These are phyloP conservation scores for Leishmania arabica DNA, from an alignment of 208 protist genomes.

Conservation along the genomic window DNA sequence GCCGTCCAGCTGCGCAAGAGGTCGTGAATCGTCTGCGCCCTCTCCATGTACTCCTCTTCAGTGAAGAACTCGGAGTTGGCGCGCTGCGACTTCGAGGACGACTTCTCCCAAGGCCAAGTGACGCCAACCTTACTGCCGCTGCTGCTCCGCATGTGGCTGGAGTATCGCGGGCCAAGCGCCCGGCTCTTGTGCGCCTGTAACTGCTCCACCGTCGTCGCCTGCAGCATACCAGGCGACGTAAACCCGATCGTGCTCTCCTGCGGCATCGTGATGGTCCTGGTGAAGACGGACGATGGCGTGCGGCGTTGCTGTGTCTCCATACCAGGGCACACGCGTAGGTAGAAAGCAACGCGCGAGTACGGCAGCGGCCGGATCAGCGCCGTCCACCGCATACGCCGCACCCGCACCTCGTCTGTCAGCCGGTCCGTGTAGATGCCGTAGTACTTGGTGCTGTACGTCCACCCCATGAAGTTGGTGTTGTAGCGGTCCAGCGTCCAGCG, in stretches of 20 bases:
- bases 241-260: slow-evolving; percentile 33
- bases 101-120: slow-evolving; percentile 6
- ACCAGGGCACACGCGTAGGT: slow-evolving; percentile 46
- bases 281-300: slow-evolving; percentile 4
- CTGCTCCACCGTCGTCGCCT: slow-evolving; percentile 35
- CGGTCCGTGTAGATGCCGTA: slow-evolving; percentile 62
- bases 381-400: slow-evolving; percentile 79
- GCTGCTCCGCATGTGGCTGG: slow-evolving; percentile 20
- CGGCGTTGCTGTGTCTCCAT: slow-evolving; percentile 41
- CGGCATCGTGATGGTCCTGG: slow-evolving; percentile 6
- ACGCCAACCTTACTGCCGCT: slow-evolving; percentile 8
- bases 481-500: slow-evolving; percentile 67
- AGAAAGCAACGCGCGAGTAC: slow-evolving; percentile 48
- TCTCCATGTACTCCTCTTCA: slow-evolving; percentile 37
- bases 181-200: slow-evolving; percentile 15
- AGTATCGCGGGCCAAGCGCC: slow-evolving; percentile 1
- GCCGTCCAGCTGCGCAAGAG: slow-evolving; percentile 37
- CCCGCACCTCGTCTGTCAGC: slow-evolving; percentile 35
- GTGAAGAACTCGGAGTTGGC: slow-evolving; percentile 31
- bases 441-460: slow-evolving; percentile 78
- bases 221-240: slow-evolving; percentile 33
- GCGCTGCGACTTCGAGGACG: not conserved
- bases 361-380: slow-evolving; percentile 51
- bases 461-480: slow-evolving; percentile 75
- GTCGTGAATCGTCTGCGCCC: slow-evolving; percentile 16